Percentiles rank a stretch among this genome's conserved stretches.
These are phyloP conservation scores for Pistacia atlantica DNA, from an alignment of 345 rosid species.

Conservation along the genomic window DNA sequence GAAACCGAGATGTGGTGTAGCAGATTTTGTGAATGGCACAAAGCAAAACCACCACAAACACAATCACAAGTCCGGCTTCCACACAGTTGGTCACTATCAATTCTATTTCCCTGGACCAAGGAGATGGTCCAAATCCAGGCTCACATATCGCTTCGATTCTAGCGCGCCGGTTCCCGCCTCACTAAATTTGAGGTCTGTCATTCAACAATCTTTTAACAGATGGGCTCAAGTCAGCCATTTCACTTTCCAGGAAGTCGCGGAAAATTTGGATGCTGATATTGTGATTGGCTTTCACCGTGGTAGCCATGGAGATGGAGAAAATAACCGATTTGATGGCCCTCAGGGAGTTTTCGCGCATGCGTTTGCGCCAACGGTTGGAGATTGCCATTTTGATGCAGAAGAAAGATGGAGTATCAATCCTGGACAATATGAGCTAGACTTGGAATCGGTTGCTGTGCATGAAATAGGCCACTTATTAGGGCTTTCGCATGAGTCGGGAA, in stretches of 20 bases:
- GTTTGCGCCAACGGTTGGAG: conserved; percentile 8
- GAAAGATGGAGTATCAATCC: conserved; percentile 26
- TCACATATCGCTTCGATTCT: conserved; percentile 22
- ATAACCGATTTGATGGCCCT: conserved; percentile 14
- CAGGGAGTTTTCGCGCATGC: conserved; percentile 19
- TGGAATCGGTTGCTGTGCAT: too few relatives aligned
- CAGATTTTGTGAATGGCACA: conserved; percentile 10
- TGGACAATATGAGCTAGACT: not conserved
- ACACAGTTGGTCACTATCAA: not conserved
- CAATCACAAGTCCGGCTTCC: conserved; percentile 24
- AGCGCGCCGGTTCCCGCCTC: not conserved
- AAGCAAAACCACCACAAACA: not conserved
- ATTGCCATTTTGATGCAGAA: conserved; percentile 27
- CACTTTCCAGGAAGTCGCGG: too few relatives aligned
- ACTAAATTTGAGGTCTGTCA: not conserved
- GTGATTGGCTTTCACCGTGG: too few relatives aligned
- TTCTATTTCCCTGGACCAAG: not conserved
- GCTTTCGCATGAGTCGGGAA: too few relatives aligned
- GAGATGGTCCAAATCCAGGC: conserved; percentile 4
- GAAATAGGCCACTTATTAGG: too few relatives aligned
- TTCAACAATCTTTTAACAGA: not conserved
- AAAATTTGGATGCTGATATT: too few relatives aligned
- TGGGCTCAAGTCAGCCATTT: conserved; percentile 8
- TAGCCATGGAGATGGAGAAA: conserved; percentile 14
- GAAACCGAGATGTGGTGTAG: conserved; percentile 29